Evolutionary conservation across 441 rosid genomes (phyloP), one percentile per base, ranked within the genome.

Genomic region (Arabidopsis hybrid): DNA sequence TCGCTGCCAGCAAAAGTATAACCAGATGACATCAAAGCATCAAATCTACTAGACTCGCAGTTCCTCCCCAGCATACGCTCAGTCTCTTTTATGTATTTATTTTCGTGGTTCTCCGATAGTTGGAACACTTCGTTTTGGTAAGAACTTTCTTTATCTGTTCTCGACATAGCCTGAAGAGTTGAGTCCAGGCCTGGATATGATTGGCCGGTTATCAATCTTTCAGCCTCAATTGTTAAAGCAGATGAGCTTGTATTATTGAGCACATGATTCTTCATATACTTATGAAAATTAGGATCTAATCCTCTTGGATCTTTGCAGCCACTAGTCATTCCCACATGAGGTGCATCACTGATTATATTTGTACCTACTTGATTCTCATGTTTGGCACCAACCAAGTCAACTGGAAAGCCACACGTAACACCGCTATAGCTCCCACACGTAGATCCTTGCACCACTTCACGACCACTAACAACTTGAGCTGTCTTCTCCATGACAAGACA

Each of bases 1-100:
- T 94, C 98, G 38, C 83, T 89, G 59, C 86, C 92, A 76, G 91
- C 83, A 42, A 87, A 84, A 77, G 84, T 83, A 82, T 85, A 86
- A 39, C 85, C 83, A 64, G 85, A 79, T 38, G 81, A 36, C 63
- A 75, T 73, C 29, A 83, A 62, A 42, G 77, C 70, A 69, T 79
- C 85, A 31, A 76, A 59, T 51, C 79, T 75, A 79, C 74, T 77
- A 43, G 83, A 77, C 71, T 78, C 81, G 21, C 63, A 76, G 75
- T 79, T 85, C 75, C 65, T 75, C 75, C 80, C 84, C 65, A 77
- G 52, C 47, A 73, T 75, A 67, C 63, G 53, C 74, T 77, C 84
- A 36, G 79, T 36, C 74, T 78, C 83, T 32, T 82, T 82, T 70
- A 69, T 52, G 46, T 80, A 47, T 56, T 80, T 79, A 55, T 73